Base-by-base conservation (phyloP, 2,329 filamentous ascomycete species). In the Fusarium begoniae region DNA sequence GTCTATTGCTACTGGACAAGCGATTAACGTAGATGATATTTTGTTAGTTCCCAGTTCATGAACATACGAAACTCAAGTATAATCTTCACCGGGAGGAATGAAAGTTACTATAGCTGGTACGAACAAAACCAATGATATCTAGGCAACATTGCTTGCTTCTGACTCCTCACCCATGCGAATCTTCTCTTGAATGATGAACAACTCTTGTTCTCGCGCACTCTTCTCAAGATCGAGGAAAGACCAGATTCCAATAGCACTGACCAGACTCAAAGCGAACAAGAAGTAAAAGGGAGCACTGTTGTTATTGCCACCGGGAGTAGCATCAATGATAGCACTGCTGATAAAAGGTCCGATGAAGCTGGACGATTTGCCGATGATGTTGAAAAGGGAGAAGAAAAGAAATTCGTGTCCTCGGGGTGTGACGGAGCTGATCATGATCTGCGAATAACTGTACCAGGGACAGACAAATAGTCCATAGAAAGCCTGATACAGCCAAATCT, bases 351-450 rank as follows among this genome's bases (percentile, higher is more conserved):
- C 91, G 63, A 93, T 92, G 74, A 92, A 93, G 2, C 87, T 89
- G 13, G 87, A 90, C 0, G 90, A 91, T 81, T 93, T 93, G 50
- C 91, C 90, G 35, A 92, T 88, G 75, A 93, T 91, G 70, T 87
- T 90, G 81, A 93, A 93, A 3, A 93, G 81, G 53, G 86, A 88
- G 85, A 93, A 93, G 84, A 93, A 93, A 17, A 93, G 82, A 75
- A 92, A 92, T 73, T 93, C 91, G 76, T 92, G 90, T 43, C 91
- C 91, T 11, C 89, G 85, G 0, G 91, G 91, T 0, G 90, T 92
- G 5, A 93, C 90, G 74, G 92, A 91, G 6, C 87, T 90, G 73
- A 93, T 93, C 87, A 93, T 91, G 75, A 91, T 92, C 78, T 93
- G 91, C 1, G 87, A 89, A 80, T 93, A 93, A 54, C 88, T 90